Evolutionary conservation across 768 basidiomycete genomes (phyloP).

Genomic region (Cantharellus anzutake): DNA sequence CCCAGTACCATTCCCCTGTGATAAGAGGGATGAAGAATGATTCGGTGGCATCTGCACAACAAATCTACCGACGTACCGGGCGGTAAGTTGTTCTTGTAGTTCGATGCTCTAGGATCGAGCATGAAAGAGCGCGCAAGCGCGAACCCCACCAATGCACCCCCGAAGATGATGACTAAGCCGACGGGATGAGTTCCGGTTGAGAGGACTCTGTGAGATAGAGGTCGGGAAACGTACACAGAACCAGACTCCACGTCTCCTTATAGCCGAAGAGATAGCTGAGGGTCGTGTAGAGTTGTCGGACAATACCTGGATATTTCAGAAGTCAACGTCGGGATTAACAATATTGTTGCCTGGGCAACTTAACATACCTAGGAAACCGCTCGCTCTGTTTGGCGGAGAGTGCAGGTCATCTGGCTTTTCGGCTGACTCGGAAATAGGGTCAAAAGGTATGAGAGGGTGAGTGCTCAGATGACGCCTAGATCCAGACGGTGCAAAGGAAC

Average conservation of each 20-base stretch:
- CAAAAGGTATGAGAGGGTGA: too few species aligned
- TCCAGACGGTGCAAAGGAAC: too few species aligned
- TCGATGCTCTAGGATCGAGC: slow-evolving; percentile 3
- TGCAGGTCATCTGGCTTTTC: too few species aligned
- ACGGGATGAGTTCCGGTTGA: background rate
- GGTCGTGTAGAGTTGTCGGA: background rate
- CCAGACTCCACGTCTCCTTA: slow-evolving; percentile 5
- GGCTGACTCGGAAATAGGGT: too few species aligned
- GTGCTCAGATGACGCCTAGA: too few species aligned
- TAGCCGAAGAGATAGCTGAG: slow-evolving; percentile 4
- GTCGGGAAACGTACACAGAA: background rate
- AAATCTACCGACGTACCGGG: background rate
- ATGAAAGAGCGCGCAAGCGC: background rate
- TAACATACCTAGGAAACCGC: too few species aligned
- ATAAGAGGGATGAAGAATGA: slow-evolving; percentile 3
- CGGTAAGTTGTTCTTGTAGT: background rate
- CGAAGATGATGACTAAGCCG: slow-evolving; percentile 4
- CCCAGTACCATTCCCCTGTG: slow-evolving; percentile 4
- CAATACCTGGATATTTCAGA: too few species aligned
- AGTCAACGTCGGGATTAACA: too few species aligned
- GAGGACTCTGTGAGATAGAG: too few species aligned
- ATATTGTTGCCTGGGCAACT: too few species aligned
- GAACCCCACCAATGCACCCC: slow-evolving; percentile 5
- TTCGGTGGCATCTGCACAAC: background rate
- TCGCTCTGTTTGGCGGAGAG: too few species aligned